Evolutionary conservation across 1,284 basidiomycete species (phyloP).

Genomic region (Sanghuangporus sanghuang): DNA sequence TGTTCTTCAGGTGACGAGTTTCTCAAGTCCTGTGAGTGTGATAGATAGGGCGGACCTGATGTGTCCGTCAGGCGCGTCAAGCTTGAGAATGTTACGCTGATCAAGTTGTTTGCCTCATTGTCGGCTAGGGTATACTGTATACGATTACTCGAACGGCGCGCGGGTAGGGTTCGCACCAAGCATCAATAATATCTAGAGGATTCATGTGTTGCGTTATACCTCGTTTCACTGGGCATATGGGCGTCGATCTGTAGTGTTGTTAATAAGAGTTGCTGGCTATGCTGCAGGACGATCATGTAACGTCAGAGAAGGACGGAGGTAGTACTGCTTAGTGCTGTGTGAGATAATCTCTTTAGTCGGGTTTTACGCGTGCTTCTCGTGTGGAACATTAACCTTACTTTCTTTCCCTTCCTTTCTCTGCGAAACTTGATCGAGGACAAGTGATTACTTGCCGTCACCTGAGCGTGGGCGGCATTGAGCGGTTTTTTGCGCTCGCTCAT

Average conservation of each 20-base stretch:
- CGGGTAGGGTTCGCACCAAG: conserved; percentile 58
- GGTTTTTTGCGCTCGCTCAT: no score
- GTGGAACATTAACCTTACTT: no score
- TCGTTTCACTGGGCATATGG: not conserved
- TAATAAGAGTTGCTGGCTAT: not conserved
- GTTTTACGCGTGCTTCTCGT: no score
- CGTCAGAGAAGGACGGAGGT: not conserved
- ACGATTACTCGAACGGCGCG: conserved; percentile 50
- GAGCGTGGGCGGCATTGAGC: no score
- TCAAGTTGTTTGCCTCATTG: conserved; percentile 2
- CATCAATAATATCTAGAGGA: conserved; percentile 38
- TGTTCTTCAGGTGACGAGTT: conserved; percentile 53
- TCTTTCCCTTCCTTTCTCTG: no score
- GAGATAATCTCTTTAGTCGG: no score
- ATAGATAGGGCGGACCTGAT: not conserved
- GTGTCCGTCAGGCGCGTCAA: not conserved
- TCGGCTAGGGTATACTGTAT: conserved; percentile 49
- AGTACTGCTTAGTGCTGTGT: no score
- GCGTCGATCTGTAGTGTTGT: not conserved
- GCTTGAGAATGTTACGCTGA: conserved; percentile 10
- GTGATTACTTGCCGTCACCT: no score
- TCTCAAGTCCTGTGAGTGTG: conserved; percentile 55
- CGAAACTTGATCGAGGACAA: no score
- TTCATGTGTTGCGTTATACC: not conserved
- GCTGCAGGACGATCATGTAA: not conserved